These are phyloP conservation scores for Tuber brumale DNA, from an alignment of 495 filamentous ascomycete genomes.

Conservation along the genomic window DNA sequence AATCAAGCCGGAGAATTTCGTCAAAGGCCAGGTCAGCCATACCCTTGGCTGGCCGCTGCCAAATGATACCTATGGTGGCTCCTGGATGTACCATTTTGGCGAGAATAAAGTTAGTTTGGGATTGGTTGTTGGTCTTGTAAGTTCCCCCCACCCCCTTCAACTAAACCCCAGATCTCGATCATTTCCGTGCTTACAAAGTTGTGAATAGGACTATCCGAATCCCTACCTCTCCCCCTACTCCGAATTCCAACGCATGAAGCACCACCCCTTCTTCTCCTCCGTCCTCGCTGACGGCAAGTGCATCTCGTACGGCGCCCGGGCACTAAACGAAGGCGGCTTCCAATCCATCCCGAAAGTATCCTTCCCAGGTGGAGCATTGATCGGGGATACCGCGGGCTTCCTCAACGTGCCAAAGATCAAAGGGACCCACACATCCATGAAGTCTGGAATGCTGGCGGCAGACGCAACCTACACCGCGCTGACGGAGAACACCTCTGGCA, in stretches of 20 bases:
- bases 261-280: constrained; percentile 78
- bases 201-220: constrained; percentile 71
- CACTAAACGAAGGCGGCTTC: constrained; percentile 91
- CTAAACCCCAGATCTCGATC: neutral
- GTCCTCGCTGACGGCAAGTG: constrained; percentile 91
- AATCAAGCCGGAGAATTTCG: constrained; percentile 85
- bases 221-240: constrained; percentile 93
- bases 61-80: constrained; percentile 85
- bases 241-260: constrained; percentile 98
- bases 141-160: neutral
- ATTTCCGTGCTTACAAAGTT: neutral
- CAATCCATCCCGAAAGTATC: constrained; percentile 95
- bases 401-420: constrained; percentile 98
- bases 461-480: constrained; percentile 79
- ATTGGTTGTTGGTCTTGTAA: constrained; percentile 72
- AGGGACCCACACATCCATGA: constrained; percentile 96
- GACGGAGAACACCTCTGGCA: constrained; percentile 51
- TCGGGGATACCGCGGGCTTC: constrained; percentile 94
- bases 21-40: constrained; percentile 76
- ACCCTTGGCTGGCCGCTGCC: constrained; percentile 91
- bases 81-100: constrained; percentile 98
- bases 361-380: constrained; percentile 91
- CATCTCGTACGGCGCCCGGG: constrained; percentile 91
- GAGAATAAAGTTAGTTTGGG: constrained; percentile 94
- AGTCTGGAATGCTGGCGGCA: constrained; percentile 91